Conservation (phyloP, 352 stramenopile genomes). For the Globisporangium cylindrosporum region DNA sequence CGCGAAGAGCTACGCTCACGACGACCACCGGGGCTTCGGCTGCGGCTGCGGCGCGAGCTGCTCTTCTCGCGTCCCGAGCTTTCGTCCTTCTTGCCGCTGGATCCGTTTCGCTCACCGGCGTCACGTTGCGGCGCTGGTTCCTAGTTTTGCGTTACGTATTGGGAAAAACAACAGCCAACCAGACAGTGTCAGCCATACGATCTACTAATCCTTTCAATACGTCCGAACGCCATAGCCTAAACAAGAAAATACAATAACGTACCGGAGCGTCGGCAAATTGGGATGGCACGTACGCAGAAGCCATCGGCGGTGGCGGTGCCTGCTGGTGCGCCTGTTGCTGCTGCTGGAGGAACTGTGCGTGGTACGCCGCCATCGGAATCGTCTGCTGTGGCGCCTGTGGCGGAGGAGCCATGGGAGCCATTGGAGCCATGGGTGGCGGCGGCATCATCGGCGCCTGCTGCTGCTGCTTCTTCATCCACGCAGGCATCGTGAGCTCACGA, state of each 20-base stretch:
- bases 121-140: neutral
- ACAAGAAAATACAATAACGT: constrained; percentile 2
- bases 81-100: constrained; percentile 11
- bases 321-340: constrained; percentile 10
- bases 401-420: constrained; percentile 1
- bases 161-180: neutral
- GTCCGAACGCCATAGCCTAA: neutral
- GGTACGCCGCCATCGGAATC: constrained; percentile 12
- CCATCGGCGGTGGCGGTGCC: constrained; percentile 7
- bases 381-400: constrained; percentile 13
- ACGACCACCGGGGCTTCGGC: constrained; percentile 14
- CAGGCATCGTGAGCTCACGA: constrained; percentile 80
- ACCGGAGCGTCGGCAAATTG: constrained; percentile 70
- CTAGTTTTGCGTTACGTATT: neutral
- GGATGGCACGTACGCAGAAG: constrained; percentile 17
- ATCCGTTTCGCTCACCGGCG: constrained; percentile 10
- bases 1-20: constrained; percentile 41
- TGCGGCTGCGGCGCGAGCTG: constrained; percentile 15
- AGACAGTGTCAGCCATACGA: neutral
- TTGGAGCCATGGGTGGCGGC: neutral
- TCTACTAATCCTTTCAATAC: neutral
- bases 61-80: constrained; percentile 15
- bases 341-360: constrained; percentile 7
- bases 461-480: constrained; percentile 88
- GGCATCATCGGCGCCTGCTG: constrained; percentile 6